Base-by-base conservation (phyloP, 2,329 filamentous ascomycete genomes). In the Neonectria magnoliae region DNA sequence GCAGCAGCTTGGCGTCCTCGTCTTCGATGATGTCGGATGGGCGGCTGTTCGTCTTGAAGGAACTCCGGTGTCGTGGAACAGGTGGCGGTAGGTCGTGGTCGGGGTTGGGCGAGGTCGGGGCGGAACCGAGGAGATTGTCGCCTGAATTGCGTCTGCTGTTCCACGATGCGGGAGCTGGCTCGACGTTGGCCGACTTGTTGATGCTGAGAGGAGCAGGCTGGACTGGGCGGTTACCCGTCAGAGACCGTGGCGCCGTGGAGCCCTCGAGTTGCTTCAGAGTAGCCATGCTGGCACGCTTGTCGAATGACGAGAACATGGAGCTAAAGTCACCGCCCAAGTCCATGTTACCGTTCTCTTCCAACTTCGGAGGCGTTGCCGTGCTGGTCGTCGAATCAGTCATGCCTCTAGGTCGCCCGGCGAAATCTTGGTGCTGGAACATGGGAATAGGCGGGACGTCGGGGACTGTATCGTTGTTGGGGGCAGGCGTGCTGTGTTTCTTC, bases 291-390 rank as follows among this genome's bases (percentile, higher is more conserved):
- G 83, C 79, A 64, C 85, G 80, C 75, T 88, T 88, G 66, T 87
- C 85, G 53, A 87, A 86, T n/a, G 78, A 80, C 11, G 80, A 79
- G 44, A 88, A 81, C 83, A 89, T 86, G 60, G 81, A 85, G 64
- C 84, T 82, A 67, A 89, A 87, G 70, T 89, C 87, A 51, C 86
- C 83, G 16, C 87, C 87, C 52, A 89, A 73, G 70, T 88, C 86
- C 16, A 89, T 71, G 44, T 77, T 76, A 59, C 82, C 71, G 29
- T 79, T 76, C 25, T 84, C 78, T 59, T 81, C 82, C 41, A 86
- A 74, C 54, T 81, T 82, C 5, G 83, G 84, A 13, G 82, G 84
- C 1, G 85, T 87, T 13, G 84, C 80, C 7, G 85, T 87, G 69
- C 82, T 85, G 13, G 81, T 77, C 9, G 87, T 87, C 5, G 86